A percentile compares a stretch with the other conserved stretches of the same genome.
Evolutionary conservation across 352 stramenopile genomes (phyloP).

Genomic region (Globisporangium yorkense): DNA sequence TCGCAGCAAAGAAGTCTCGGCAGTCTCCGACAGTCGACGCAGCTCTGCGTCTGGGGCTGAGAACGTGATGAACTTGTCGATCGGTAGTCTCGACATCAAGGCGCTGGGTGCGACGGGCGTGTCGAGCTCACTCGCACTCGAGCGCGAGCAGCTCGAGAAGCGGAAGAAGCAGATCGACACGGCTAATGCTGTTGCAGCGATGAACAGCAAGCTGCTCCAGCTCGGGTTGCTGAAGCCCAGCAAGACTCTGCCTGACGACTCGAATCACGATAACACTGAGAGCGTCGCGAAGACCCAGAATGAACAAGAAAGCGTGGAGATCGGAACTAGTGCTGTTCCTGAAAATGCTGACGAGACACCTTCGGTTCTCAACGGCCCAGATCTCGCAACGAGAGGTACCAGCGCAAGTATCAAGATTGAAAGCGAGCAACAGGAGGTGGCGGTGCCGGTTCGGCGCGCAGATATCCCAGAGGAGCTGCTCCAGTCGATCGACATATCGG

Average conservation of each 20-base stretch:
- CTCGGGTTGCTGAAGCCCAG: constrained; percentile 43
- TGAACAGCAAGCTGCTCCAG: constrained; percentile 64
- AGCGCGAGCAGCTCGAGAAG: constrained; percentile 68
- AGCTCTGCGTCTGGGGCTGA: constrained; percentile 2
- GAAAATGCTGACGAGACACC: too few relatives aligned
- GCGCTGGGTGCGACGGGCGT: not conserved
- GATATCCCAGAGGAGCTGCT: constrained; percentile 45
- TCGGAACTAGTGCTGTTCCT: not conserved
- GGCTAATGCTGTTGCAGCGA: constrained; percentile 62
- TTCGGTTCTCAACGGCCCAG: too few relatives aligned
- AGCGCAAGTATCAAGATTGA: not conserved
- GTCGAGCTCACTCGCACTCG: constrained; percentile 41
- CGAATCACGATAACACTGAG: not conserved
- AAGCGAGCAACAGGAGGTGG: not conserved
- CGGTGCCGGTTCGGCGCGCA: not conserved
- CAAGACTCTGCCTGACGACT: not conserved
- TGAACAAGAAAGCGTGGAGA: not conserved
- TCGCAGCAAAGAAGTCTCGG: constrained; percentile 5
- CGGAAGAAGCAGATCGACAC: constrained; percentile 68
- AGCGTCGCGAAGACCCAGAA: not conserved
- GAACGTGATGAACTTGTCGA: constrained; percentile 26
- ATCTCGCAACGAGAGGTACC: too few relatives aligned
- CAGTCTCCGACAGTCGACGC: not conserved
- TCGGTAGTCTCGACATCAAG: constrained; percentile 18
- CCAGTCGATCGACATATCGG: constrained; percentile 31